A percentile compares a stretch with the other conserved stretches of the same genome.
phyloP scores from a whole-genome alignment of 768 basidiomycete genomes.

The Leucocoprinus birnbaumii region DNA sequence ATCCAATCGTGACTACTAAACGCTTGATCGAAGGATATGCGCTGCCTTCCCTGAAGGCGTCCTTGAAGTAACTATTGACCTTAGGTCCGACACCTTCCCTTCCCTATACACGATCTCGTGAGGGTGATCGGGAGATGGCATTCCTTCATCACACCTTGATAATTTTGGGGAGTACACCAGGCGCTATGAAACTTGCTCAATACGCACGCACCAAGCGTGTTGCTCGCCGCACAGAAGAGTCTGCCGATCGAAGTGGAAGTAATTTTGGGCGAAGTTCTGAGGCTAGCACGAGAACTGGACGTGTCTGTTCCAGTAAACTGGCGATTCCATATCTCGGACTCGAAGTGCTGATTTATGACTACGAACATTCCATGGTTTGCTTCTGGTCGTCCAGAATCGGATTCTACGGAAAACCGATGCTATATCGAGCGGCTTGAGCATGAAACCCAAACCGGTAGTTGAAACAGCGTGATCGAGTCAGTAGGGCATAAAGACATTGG shows the following conservation, averaged over 20 bases:
- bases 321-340: not conserved
- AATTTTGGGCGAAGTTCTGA: slow-evolving; percentile 59
- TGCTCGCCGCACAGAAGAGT: slow-evolving; percentile 51
- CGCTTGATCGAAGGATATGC: no score
- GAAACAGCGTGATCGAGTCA: no score
- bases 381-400: slow-evolving; percentile 63
- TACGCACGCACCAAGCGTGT: slow-evolving; percentile 57
- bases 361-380: slow-evolving; percentile 55
- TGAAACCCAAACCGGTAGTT: no score
- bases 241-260: slow-evolving; percentile 67
- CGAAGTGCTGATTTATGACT: slow-evolving; percentile 26
- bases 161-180: slow-evolving; percentile 35
- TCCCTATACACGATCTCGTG: no score
- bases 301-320: slow-evolving; percentile 50
- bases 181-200: slow-evolving; percentile 39
- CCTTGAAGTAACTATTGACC: no score
- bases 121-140: no score
- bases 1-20: no score
- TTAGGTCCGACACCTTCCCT: no score
- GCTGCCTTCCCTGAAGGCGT: no score
- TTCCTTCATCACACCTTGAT: slow-evolving; percentile 36
- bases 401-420: slow-evolving; percentile 36
- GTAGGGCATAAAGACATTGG: no score
- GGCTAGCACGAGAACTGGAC: slow-evolving; percentile 41
- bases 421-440: not conserved